phyloP scores from a whole-genome alignment of 306 rosid species.

The Casuarina equisetifolia region DNA sequence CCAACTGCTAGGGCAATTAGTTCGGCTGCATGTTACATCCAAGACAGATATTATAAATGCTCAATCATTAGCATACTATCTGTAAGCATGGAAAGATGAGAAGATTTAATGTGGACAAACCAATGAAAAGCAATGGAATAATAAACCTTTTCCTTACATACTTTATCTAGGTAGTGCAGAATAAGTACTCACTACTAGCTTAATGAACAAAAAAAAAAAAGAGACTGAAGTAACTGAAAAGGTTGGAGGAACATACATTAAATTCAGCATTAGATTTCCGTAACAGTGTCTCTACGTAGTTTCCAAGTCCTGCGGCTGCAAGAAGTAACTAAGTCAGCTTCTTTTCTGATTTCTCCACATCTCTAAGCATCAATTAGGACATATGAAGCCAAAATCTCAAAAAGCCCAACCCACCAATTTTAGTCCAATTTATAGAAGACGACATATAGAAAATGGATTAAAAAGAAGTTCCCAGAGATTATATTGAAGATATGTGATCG shows the following conservation, averaged over 20 bases:
- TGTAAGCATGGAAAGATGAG: background rate
- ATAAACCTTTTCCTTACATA: background rate
- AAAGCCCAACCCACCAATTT: background rate
- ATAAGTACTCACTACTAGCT: background rate
- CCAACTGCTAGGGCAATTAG: background rate
- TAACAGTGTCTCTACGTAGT: slow-evolving; percentile 65
- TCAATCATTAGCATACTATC: background rate
- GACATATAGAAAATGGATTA: slow-evolving; percentile 1
- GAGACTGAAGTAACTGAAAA: slow-evolving; percentile 17
- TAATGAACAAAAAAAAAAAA: background rate
- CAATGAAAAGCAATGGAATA: background rate
- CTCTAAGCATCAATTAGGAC: slow-evolving; percentile 18
- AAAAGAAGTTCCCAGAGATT: background rate
- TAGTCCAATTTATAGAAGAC: background rate
- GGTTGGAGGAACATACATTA: slow-evolving; percentile 54
- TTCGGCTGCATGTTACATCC: background rate
- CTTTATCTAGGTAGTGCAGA: background rate
- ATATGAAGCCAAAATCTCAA: background rate
- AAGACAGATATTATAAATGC: background rate
- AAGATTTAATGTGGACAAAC: background rate
- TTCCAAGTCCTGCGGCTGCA: slow-evolving; percentile 77
- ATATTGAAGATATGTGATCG: slow-evolving; percentile 20
- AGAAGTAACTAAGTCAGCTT: slow-evolving; percentile 37
- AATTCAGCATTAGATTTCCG: slow-evolving; percentile 82
- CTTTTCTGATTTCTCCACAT: slow-evolving; percentile 26